Percentiles rank a stretch among this genome's conserved stretches.
These are phyloP conservation scores for Solanum paucissectum DNA, from an alignment of 257 asterid genomes.

Conservation along the genomic window DNA sequence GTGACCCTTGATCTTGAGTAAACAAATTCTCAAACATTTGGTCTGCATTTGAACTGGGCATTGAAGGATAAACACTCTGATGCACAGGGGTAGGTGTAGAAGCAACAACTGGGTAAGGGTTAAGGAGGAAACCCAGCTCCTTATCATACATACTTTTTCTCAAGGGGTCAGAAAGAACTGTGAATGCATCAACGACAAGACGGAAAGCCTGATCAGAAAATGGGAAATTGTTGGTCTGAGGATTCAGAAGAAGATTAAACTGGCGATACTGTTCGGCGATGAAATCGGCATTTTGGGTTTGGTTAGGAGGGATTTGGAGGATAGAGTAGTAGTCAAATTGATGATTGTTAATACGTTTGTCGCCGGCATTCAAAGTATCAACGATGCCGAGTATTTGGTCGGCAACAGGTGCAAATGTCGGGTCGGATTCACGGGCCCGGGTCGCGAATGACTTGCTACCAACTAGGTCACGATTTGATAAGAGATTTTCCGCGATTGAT, in stretches of 20 bases:
- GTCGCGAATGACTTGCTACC: constrained; percentile 80
- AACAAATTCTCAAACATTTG: not conserved
- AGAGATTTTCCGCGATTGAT: constrained; percentile 74
- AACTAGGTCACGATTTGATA: constrained; percentile 55
- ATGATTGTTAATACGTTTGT: constrained; percentile 43
- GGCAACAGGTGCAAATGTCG: constrained; percentile 38
- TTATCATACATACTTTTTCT: constrained; percentile 55
- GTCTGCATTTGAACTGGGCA: not conserved
- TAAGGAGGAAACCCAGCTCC: constrained; percentile 31
- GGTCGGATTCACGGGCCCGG: constrained; percentile 86
- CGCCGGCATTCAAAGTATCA: constrained; percentile 69
- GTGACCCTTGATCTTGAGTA: not conserved
- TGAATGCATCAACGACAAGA: constrained; percentile 63
- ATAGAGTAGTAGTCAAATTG: constrained; percentile 58
- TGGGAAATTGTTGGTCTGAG: constrained; percentile 57
- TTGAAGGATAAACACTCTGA: not conserved
- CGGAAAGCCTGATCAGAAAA: constrained; percentile 81
- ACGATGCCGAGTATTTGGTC: constrained; percentile 66
- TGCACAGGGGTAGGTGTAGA: not conserved
- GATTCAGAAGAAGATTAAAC: constrained; percentile 44
- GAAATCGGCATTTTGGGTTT: constrained; percentile 46
- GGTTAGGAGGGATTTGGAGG: constrained; percentile 57
- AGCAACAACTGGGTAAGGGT: not conserved
- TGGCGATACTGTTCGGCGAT: constrained; percentile 52
- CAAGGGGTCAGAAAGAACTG: constrained; percentile 57